Conservation (phyloP, 805 yeast genomes). For the Candida alai region DNA sequence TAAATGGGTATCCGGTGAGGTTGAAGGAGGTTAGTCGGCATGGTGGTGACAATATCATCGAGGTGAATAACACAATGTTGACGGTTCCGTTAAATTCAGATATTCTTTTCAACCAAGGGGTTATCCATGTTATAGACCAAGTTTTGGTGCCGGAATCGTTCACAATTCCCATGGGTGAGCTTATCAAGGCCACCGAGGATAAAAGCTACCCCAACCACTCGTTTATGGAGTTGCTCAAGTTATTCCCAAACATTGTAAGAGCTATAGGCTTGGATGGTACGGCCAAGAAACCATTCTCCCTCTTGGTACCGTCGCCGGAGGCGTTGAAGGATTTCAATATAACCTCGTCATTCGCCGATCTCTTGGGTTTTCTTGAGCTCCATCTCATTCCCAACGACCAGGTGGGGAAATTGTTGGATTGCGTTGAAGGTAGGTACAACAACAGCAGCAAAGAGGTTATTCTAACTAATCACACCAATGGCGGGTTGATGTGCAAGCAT, state of each 20-base stretch:
- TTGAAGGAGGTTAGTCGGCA: constrained; percentile 18
- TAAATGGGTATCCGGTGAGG: constrained; percentile 26
- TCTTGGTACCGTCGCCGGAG: constrained; percentile 67
- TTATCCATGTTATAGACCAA: constrained; percentile 63
- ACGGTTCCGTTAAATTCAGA: constrained; percentile 50
- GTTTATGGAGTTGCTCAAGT: constrained; percentile 44
- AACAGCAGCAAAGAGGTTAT: constrained; percentile 25
- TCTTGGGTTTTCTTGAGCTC: constrained; percentile 55
- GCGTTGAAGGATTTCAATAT: constrained; percentile 53
- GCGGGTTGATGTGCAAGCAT: constrained; percentile 37
- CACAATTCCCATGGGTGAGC: constrained; percentile 49
- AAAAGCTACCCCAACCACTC: constrained; percentile 18
- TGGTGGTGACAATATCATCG: constrained; percentile 20
- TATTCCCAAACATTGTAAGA: constrained; percentile 38
- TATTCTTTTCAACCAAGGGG: constrained; percentile 78
- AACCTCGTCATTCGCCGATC: constrained; percentile 36
- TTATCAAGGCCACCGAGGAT: constrained; percentile 53
- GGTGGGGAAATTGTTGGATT: constrained; percentile 41
- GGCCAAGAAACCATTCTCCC: constrained; percentile 37
- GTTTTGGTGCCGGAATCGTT: constrained; percentile 57
- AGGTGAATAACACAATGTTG: constrained; percentile 29
- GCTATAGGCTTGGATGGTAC: constrained; percentile 33
- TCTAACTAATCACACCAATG: constrained; percentile 38
- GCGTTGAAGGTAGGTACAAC: constrained; percentile 31
- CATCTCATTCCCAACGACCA: constrained; percentile 68